Evolutionary conservation across 441 rosid species (phyloP).

Genomic region (Aquilaria agallochum): DNA sequence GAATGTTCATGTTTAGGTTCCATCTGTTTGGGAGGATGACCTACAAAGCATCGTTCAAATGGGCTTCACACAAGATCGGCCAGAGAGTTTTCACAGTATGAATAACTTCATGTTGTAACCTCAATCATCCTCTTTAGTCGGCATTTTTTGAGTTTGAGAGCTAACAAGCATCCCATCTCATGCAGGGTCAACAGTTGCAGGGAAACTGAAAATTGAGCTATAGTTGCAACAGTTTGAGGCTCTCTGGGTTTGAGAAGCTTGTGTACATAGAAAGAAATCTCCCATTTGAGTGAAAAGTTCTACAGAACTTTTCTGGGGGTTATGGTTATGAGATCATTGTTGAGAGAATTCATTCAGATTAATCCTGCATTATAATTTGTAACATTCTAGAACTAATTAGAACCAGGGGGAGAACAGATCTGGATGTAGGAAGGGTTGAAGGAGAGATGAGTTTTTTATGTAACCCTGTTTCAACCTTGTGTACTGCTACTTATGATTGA

Average conservation of each 20-base stretch:
- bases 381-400: slow-evolving; percentile 27
- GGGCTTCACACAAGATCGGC: slow-evolving; percentile 60
- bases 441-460: neutral
- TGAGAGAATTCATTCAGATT: slow-evolving; percentile 20
- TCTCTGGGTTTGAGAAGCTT: slow-evolving; percentile 7
- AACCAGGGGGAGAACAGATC: neutral
- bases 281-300: slow-evolving; percentile 9
- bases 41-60: slow-evolving; percentile 79
- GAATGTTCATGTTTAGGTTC: slow-evolving; percentile 28
- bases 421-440: neutral
- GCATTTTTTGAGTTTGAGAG: neutral
- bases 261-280: slow-evolving; percentile 26
- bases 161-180: neutral
- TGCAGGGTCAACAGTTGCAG: slow-evolving; percentile 8
- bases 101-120: neutral
- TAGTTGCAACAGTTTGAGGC: slow-evolving; percentile 13
- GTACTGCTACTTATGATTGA: neutral
- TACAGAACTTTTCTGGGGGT: slow-evolving; percentile 16
- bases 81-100: slow-evolving; percentile 50
- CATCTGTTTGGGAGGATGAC: slow-evolving; percentile 65
- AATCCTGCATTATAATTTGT: slow-evolving; percentile 10
- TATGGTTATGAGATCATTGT: slow-evolving; percentile 23
- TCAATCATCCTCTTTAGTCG: neutral
- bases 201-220: slow-evolving; percentile 39
- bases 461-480: slow-evolving; percentile 7